Evolutionary conservation across 306 rosid species (phyloP).

Genomic region (Datisca glomerata): DNA sequence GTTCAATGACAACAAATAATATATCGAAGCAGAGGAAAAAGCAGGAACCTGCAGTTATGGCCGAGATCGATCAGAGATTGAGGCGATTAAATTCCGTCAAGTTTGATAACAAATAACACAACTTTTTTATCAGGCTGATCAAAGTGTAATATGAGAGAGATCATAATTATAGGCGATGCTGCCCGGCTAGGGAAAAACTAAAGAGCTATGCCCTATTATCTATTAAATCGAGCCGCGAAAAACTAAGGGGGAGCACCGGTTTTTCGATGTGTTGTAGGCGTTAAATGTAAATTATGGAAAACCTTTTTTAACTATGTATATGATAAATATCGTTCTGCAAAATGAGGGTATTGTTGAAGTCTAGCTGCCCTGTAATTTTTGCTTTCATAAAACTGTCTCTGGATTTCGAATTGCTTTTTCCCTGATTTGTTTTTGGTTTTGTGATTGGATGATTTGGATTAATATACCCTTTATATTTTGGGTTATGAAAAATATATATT

Average conservation of each 20-base stretch:
- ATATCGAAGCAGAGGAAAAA: conserved; percentile 94
- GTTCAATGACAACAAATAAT: conserved; percentile 83
- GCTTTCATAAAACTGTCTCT: conserved; percentile 7
- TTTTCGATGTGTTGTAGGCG: conserved; percentile 37
- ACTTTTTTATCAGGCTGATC: conserved; percentile 10
- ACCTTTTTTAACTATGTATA: conserved; percentile 11
- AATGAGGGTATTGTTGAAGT: conserved; percentile 19
- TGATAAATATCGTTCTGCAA: conserved; percentile 19
- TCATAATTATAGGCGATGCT: conserved; percentile 18
- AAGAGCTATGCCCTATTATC: too few species aligned
- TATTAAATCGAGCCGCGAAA: too few species aligned
- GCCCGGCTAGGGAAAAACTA: conserved; percentile 14
- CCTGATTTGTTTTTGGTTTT: not conserved
- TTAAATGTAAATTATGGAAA: conserved; percentile 38
- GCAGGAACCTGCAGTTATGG: conserved; percentile 97
- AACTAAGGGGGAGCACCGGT: too few species aligned
- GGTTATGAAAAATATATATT: too few species aligned
- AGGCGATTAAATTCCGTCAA: conserved; percentile 64
- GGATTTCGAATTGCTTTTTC: conserved; percentile 2
- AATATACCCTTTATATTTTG: too few species aligned
- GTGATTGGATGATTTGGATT: too few species aligned
- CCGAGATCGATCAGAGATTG: conserved; percentile 81
- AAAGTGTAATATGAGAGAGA: conserved; percentile 19
- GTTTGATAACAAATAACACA: conserved; percentile 34
- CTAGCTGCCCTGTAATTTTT: conserved; percentile 22